These are phyloP conservation scores for Fusarium sterilihyphosum DNA, from an alignment of 2,329 filamentous ascomycete genomes.

Conservation along the genomic window DNA sequence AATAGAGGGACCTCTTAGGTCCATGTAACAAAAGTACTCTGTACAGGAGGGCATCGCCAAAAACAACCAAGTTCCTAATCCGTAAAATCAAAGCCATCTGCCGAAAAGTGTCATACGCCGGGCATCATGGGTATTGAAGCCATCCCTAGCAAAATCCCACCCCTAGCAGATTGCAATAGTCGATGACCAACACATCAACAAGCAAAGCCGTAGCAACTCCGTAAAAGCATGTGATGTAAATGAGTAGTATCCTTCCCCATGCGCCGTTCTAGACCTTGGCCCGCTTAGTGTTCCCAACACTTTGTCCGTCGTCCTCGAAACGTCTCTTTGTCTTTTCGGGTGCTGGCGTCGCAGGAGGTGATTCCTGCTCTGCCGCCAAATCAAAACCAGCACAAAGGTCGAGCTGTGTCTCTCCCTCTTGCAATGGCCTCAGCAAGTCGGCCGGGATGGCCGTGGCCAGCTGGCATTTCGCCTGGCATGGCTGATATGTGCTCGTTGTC, in stretches of 20 bases:
- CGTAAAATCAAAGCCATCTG: constrained; percentile 19
- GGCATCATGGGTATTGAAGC: constrained; percentile 40
- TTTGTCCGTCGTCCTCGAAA: constrained; percentile 15
- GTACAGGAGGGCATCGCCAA: background rate
- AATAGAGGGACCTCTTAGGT: background rate
- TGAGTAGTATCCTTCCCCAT: background rate
- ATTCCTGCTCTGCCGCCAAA: constrained; percentile 6
- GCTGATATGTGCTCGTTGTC: constrained; percentile 49
- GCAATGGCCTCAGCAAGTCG: constrained; percentile 46
- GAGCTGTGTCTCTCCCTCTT: constrained; percentile 46
- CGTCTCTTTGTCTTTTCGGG: constrained; percentile 29
- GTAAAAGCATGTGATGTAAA: constrained; percentile 15
- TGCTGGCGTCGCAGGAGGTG: constrained; percentile 16
- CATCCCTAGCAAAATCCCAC: constrained; percentile 18
- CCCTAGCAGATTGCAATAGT: constrained; percentile 22
- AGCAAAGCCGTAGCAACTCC: constrained; percentile 20
- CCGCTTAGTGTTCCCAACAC: constrained; percentile 28
- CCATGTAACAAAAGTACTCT: background rate
- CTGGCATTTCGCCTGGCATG: constrained; percentile 47
- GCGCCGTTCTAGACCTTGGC: constrained; percentile 30
- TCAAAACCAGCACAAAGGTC: constrained; percentile 47
- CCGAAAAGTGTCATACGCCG: constrained; percentile 32
- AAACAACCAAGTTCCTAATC: constrained; percentile 7
- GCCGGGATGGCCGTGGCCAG: constrained; percentile 51
- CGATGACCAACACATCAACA: background rate